A percentile compares a stretch with the other conserved stretches of the same genome.
phyloP scores from a whole-genome alignment of 345 rosid species.

The Combretum micranthum region DNA sequence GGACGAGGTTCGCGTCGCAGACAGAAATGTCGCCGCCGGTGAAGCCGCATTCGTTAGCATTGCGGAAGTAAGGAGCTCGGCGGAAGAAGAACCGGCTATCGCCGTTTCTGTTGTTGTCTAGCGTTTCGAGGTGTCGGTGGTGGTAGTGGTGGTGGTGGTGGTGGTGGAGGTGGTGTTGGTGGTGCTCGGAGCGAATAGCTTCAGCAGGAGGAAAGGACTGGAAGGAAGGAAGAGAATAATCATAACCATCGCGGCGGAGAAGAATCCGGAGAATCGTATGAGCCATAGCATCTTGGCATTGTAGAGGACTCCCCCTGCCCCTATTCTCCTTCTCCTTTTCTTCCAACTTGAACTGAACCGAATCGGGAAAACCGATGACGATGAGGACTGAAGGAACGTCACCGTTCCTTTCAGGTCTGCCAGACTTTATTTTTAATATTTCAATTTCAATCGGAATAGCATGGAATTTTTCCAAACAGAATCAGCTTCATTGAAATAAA shows the following conservation, averaged over 20 bases:
- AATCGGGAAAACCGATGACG: constrained; percentile 24
- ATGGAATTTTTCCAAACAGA: too few species aligned
- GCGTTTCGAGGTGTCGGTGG: constrained; percentile 4
- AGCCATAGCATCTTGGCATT: constrained; percentile 64
- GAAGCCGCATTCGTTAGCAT: constrained; percentile 76
- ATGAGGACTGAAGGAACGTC: constrained; percentile 26
- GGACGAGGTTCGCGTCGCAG: constrained; percentile 75
- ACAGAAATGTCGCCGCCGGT: constrained; percentile 27
- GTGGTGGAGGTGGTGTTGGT: constrained; percentile 29
- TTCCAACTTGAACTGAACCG: constrained; percentile 38
- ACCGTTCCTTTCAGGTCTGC: constrained; percentile 41
- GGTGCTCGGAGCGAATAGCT: constrained; percentile 67
- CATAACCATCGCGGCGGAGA: constrained; percentile 65
- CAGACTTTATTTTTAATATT: constrained; percentile 21
- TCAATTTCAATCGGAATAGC: background rate
- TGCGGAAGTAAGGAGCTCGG: constrained; percentile 49
- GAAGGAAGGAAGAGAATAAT: constrained; percentile 73
- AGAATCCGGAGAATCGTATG: constrained; percentile 57
- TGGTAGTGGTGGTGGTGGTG: constrained; percentile 50
- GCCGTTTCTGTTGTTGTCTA: background rate
- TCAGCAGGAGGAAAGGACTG: constrained; percentile 94
- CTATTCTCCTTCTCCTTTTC: constrained; percentile 23
- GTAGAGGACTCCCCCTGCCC: background rate
- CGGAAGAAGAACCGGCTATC: constrained; percentile 50
- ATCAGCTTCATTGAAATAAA: too few species aligned